A percentile compares a stretch with the other conserved stretches of the same genome.
Conservation (phyloP, 2,329 filamentous ascomycete genomes). For the Magnaporthales sp. region DNA sequence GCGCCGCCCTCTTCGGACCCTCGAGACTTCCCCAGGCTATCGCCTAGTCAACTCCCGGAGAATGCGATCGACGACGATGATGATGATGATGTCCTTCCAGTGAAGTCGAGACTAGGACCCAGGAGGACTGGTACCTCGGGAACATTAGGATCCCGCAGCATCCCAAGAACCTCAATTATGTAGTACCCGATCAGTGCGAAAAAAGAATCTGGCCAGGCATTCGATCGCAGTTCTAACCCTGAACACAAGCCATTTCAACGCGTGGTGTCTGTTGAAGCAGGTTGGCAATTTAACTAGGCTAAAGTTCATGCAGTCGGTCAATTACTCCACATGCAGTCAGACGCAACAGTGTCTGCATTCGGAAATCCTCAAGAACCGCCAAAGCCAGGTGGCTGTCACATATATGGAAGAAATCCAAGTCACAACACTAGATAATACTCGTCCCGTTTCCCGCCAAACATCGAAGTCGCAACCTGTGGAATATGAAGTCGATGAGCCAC, state of each 20-base stretch:
- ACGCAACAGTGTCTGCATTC: neutral
- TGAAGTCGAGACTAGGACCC: neutral
- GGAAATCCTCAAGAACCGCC: neutral
- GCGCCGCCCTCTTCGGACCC: too few relatives aligned
- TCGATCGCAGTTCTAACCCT: neutral
- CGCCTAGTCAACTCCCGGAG: neutral
- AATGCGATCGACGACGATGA: neutral
- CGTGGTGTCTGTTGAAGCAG: neutral
- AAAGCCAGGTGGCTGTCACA: neutral
- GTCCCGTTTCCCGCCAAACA: neutral
- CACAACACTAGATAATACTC: neutral
- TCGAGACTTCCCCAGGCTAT: neutral
- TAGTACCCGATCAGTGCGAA: neutral
- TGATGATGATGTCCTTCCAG: neutral
- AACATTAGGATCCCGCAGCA: neutral
- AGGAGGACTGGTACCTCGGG: neutral
- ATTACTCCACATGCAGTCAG: neutral
- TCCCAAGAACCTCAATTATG: neutral
- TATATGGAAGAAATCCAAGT: neutral
- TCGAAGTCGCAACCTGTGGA: neutral
- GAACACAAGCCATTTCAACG: neutral
- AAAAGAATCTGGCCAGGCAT: neutral
- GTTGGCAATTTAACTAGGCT: neutral
- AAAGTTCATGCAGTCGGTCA: neutral
- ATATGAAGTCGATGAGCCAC: neutral